Percentiles rank a stretch among this genome's conserved stretches.
Evolutionary conservation across 2,329 filamentous ascomycete species (phyloP).

Genomic region (Aspergillus awamori): DNA sequence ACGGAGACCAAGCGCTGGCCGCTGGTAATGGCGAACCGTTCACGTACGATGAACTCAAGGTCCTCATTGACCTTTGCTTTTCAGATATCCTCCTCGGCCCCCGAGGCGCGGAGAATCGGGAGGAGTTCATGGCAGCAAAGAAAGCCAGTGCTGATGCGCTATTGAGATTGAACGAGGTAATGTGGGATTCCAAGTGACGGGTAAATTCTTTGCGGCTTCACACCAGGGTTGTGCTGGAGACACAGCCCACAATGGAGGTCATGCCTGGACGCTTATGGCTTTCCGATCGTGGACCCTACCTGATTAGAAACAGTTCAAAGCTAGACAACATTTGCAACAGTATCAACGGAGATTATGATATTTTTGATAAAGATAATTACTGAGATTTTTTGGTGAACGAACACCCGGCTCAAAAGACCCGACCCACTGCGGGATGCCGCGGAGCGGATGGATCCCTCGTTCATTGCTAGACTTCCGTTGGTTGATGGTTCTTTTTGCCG

Average conservation of each 20-base stretch:
- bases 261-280: not conserved
- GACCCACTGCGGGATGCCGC: not conserved
- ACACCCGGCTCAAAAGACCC: not conserved
- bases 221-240: not conserved
- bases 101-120: conserved; percentile 44
- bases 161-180: conserved; percentile 49
- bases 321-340: not conserved
- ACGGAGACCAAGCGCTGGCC: conserved; percentile 38
- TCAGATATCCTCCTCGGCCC: conserved; percentile 48
- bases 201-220: not conserved
- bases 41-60: conserved; percentile 50
- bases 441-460: not conserved
- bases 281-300: not conserved
- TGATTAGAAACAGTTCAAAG: not conserved
- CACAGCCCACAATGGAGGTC: not conserved
- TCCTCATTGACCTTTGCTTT: conserved; percentile 51
- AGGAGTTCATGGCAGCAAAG: conserved; percentile 51
- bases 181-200: conserved; percentile 48
- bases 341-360: not conserved
- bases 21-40: conserved; percentile 47
- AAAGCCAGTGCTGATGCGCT: conserved; percentile 49
- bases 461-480: not conserved
- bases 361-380: not conserved
- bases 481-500: not conserved
- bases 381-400: not conserved